Conservation (phyloP, 805 yeast genomes). For the Schwanniomyces sp. region DNA sequence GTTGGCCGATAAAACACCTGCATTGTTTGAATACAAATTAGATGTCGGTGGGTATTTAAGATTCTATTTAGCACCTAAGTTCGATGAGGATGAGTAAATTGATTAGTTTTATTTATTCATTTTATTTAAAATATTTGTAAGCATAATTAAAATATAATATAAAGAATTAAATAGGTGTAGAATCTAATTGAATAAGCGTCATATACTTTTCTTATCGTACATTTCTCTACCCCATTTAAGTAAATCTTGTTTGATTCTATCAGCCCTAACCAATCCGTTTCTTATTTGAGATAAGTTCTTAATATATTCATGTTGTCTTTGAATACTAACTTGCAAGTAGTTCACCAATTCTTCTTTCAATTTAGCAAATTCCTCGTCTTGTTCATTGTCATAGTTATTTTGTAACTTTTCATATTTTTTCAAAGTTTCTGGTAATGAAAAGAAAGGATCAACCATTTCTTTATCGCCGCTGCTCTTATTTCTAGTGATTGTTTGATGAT, state of each 20-base stretch:
- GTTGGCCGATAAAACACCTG: slow-evolving; percentile 89
- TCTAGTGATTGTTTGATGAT: not conserved
- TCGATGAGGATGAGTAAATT: slow-evolving; percentile 74
- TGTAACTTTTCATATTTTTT: slow-evolving; percentile 25
- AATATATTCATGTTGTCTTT: slow-evolving; percentile 74
- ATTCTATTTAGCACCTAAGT: slow-evolving; percentile 96
- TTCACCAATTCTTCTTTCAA: slow-evolving; percentile 57
- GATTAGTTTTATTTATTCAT: not conserved
- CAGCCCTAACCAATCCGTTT: slow-evolving; percentile 74
- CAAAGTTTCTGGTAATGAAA: slow-evolving; percentile 56
- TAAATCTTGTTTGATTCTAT: slow-evolving; percentile 67
- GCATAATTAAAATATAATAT: not conserved
- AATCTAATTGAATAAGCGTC: not conserved
- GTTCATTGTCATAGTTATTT: slow-evolving; percentile 19
- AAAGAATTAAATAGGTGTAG: not conserved
- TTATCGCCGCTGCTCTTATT: slow-evolving; percentile 4
- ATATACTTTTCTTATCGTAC: slow-evolving; percentile 45
- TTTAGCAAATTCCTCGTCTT: slow-evolving; percentile 42
- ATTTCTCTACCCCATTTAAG: slow-evolving; percentile 85
- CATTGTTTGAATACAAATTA: slow-evolving; percentile 87
- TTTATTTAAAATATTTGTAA: not conserved
- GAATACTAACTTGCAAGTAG: slow-evolving; percentile 44
- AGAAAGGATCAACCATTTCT: slow-evolving; percentile 39
- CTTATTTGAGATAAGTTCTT: slow-evolving; percentile 74
- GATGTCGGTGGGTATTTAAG: slow-evolving; percentile 86